A percentile compares a stretch with the other conserved stretches of the same genome.
Conservation (phyloP, 108 stramenopile species). For the Pinguiococcus pyrenoidosus region DNA sequence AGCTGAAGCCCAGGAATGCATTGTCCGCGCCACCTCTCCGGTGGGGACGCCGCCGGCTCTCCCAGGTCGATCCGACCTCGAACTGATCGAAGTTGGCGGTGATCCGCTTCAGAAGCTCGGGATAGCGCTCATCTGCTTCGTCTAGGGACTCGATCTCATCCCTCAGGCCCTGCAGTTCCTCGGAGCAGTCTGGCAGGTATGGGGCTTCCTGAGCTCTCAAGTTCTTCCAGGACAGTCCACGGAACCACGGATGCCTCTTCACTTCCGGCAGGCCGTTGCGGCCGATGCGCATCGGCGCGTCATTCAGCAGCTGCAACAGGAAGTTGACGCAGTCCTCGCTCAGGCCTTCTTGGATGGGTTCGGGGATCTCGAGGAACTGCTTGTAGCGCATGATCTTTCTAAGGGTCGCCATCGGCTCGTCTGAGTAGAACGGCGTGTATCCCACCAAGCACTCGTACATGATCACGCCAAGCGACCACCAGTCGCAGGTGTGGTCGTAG, state of each 20-base stretch:
- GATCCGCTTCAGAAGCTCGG: constrained; percentile 2
- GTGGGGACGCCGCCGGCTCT: too few relatives aligned
- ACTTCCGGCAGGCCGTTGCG: constrained; percentile 30
- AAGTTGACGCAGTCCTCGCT: constrained; percentile 33
- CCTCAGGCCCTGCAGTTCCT: constrained; percentile 12
- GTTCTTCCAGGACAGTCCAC: constrained; percentile 13
- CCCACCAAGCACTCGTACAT: constrained; percentile 99
- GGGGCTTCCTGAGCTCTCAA: constrained; percentile 30
- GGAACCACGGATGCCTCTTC: constrained; percentile 43
- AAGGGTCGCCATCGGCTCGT: constrained; percentile 88
- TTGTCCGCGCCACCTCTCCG: too few relatives aligned
- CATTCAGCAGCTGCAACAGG: constrained; percentile 8
- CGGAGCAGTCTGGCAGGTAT: constrained; percentile 24
- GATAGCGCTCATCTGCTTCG: neutral
- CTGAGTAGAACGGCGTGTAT: constrained; percentile 98
- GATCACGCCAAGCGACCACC: constrained; percentile 98
- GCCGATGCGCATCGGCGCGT: constrained; percentile 8
- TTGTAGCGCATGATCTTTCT: constrained; percentile 58
- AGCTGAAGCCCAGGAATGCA: too few relatives aligned
- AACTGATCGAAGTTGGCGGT: constrained; percentile 27
- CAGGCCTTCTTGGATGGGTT: constrained; percentile 8
- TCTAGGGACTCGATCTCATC: constrained; percentile 2
- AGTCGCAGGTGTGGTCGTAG: constrained; percentile 89
- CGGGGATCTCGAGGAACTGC: constrained; percentile 23
- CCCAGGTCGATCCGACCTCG: too few relatives aligned